Evolutionary conservation across 495 filamentous ascomycete genomes (phyloP), one percentile per base, ranked within the genome.

Genomic region (Aspergillus saccharolyticus): DNA sequence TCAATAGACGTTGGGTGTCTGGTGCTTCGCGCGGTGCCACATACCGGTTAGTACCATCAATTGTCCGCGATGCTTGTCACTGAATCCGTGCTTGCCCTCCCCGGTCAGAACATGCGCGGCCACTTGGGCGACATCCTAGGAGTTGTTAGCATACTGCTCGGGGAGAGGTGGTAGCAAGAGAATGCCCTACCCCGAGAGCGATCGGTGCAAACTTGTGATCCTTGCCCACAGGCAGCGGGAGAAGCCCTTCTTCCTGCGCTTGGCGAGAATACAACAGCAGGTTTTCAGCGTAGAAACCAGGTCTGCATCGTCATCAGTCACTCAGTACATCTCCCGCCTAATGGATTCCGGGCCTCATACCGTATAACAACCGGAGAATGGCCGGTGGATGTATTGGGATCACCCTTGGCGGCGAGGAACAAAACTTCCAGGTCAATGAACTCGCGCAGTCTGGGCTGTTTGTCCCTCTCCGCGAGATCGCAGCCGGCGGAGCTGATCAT

Each of bases 261-360:
- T 83, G 78, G 17, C 66, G 66, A 10, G 75, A 66, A 57, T 83
- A 82, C 0, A 74, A 57, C 0, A 83, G 70, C n/a, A 83, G 68
- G 46, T 83, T 83, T 66, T 83, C 81, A 4, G 79, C 78, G 44
- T 83, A 83, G 52, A 84, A 82, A 4, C 81, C 79, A 47, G 78
- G 77, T 6, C 74, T 73, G 24, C 33, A 15, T 2, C 2, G 4
- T 28, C 25, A 17, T 7, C 39, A 17, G 22, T 48, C 42, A 42
- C 10, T 42, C 5, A 8, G n/a, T 21, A 17, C 18, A 14, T 9
- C 57, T 20, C n/a, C 42, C 22, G 25, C 25, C 25, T n/a, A n/a
- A n/a, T n/a, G 25, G 25, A 10, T 30, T 58, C 16, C 10, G 47
- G 50, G 24, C 10, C n/a, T 62, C 72, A 45, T 53, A 80, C 80